Evolutionary conservation across 163 green algal genomes (phyloP), one percentile per base, ranked within the genome.

Genomic region (Prototheca wickerhamii): DNA sequence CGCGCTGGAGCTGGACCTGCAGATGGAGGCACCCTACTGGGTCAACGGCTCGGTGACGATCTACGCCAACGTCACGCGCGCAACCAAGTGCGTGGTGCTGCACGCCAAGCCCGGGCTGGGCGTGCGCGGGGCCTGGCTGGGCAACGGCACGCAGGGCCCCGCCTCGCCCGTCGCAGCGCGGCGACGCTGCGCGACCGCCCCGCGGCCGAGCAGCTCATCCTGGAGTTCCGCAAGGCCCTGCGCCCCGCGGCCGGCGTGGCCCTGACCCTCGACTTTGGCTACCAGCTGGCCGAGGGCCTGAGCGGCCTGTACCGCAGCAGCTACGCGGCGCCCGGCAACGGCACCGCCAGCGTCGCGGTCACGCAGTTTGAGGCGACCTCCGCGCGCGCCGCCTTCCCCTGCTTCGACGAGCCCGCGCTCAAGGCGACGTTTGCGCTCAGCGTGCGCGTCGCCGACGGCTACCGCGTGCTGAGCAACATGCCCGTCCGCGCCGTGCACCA

Each of bases 351-450:
- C 12, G 60, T 97, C 42, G 86, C 80, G 0, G 78, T 75, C 4
- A 95, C 90, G 1, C 88, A 97, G 67, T 93, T 97, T 69, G 87
- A 96, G 79, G 71, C 85, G 3, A 81, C 80, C 2, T 62, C 79
- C 5, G 90, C 90, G 10, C 80, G 90, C 58, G 79, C 82, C 63
- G 87, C 89, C 15, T 91, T 96, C 60, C 90, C 90, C 2, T 96
- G 90, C 78, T 96, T 95, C 64, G 90, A 97, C 71, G 90, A 97
- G 76, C 91, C 91, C 3, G 65, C 68, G 0, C 60, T 89, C 28
- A 95, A 95, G 85, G 15, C 60, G 26, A n/a, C 37, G 42, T 50
- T 40, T 18, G 50, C 18, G 18, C 25, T 67, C 29, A 62, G 21
- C 28, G 53, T 61, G 17, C 46, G 21, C 2, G 77, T 77, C 0